A percentile compares a stretch with the other conserved stretches of the same genome.
These are phyloP conservation scores for Colletotrichum australisinense DNA, from an alignment of 2,329 filamentous ascomycete species.

Conservation along the genomic window DNA sequence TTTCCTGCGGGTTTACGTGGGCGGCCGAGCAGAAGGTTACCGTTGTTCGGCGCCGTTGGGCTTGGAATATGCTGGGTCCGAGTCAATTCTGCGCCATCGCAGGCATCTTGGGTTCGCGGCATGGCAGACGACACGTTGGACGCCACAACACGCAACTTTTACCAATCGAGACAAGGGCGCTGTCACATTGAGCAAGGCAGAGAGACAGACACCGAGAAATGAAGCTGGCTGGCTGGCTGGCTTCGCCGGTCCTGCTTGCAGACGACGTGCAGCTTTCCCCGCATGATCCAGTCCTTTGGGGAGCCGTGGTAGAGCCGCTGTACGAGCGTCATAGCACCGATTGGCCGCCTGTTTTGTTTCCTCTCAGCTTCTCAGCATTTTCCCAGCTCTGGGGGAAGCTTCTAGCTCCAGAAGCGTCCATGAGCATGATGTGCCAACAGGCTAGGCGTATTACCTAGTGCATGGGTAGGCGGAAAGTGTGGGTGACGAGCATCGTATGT, in stretches of 20 bases:
- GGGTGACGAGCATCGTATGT: slow-evolving; percentile 28
- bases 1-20: neutral
- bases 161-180: slow-evolving; percentile 5
- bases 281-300: neutral
- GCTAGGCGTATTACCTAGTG: neutral
- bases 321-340: slow-evolving; percentile 5
- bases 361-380: neutral
- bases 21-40: neutral
- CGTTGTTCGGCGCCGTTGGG: neutral
- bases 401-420: neutral
- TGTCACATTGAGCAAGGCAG: slow-evolving; percentile 1
- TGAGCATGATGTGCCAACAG: neutral
- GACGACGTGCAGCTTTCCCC: neutral
- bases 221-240: neutral
- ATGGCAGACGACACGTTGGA: slow-evolving; percentile 25
- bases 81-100: slow-evolving; percentile 7
- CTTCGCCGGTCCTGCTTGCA: neutral
- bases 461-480: neutral
- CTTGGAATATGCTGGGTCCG: neutral
- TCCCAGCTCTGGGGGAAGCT: neutral
- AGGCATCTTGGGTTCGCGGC: slow-evolving; percentile 4
- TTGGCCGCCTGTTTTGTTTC: neutral
- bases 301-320: slow-evolving; percentile 16
- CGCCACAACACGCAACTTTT: slow-evolving; percentile 25
- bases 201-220: neutral